phyloP scores from a whole-genome alignment of 1,139 yeast species.

The Geotrichum cucujoidarum region DNA sequence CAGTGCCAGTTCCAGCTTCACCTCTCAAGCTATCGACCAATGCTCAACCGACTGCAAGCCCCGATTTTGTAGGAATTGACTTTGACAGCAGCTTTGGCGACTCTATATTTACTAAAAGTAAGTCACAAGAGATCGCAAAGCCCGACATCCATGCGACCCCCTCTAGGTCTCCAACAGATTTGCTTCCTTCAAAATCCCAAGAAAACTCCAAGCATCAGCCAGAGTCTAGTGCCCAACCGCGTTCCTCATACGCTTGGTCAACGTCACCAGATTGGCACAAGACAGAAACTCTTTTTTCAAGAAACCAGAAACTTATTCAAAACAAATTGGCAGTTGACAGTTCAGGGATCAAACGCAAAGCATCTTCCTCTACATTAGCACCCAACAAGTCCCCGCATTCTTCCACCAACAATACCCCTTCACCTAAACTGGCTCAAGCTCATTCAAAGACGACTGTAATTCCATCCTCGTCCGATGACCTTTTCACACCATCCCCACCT shows the following conservation, averaged over 20 bases:
- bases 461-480: too few species aligned
- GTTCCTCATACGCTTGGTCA: constrained; percentile 28
- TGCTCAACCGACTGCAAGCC: too few species aligned
- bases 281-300: constrained; percentile 29
- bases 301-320: constrained; percentile 2
- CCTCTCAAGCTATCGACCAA: neutral
- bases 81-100: neutral
- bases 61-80: too few species aligned
- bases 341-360: constrained; percentile 18
- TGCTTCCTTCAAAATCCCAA: too few species aligned
- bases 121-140: neutral
- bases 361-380: neutral
- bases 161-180: too few species aligned
- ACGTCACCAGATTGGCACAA: constrained; percentile 37
- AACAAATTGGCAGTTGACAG: constrained; percentile 1
- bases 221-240: too few species aligned
- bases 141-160: too few species aligned
- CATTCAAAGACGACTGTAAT: too few species aligned
- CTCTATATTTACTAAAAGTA: neutral
- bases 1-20: neutral
- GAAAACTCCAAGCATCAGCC: too few species aligned
- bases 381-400: neutral
- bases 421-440: neutral
- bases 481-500: too few species aligned
- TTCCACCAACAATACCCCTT: neutral